These are phyloP conservation scores for Phytophthora agathidicida DNA, from an alignment of 352 stramenopile genomes.

Conservation along the genomic window DNA sequence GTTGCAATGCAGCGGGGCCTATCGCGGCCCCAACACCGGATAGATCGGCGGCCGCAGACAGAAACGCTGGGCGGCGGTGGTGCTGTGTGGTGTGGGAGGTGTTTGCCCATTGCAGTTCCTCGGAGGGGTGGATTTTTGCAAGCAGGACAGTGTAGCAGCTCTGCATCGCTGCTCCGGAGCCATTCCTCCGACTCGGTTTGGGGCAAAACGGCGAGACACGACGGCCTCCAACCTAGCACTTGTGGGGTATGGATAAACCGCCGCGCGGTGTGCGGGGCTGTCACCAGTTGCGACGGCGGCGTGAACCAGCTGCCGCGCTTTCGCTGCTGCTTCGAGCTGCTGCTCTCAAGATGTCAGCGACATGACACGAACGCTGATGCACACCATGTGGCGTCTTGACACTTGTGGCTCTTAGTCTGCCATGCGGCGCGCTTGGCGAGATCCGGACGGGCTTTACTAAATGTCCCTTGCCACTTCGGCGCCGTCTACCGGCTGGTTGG, in stretches of 20 bases:
- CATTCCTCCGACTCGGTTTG: conserved; percentile 9
- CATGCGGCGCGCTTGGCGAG: conserved; percentile 18
- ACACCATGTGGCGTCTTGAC: conserved; percentile 34
- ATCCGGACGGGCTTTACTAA: conserved; percentile 38
- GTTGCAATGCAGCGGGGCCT: too few relatives aligned
- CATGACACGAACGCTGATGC: conserved; percentile 32
- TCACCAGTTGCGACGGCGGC: conserved; percentile 16
- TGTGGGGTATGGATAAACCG: conserved; percentile 4
- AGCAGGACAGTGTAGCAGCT: conserved; percentile 7
- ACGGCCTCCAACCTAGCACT: conserved; percentile 11
- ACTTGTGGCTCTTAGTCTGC: conserved; percentile 31
- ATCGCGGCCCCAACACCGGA: conserved; percentile 26
- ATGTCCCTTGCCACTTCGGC: conserved; percentile 36
- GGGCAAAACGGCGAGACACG: conserved; percentile 20
- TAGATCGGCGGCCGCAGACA: conserved; percentile 27
- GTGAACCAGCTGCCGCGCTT: conserved; percentile 14
- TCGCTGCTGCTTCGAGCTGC: conserved; percentile 19
- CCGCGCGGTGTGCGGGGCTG: background rate
- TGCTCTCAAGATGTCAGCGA: conserved; percentile 37
- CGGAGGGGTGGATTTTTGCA: conserved; percentile 10
- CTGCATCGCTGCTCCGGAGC: background rate
- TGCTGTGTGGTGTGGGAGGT: background rate
- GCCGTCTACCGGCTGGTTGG: conserved; percentile 30
- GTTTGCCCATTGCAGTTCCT: background rate
- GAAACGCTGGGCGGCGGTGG: conserved; percentile 13